Evolutionary conservation across 352 stramenopile species (phyloP), one percentile per base, ranked within the genome.

Genomic region (Pythium graminicola): DNA sequence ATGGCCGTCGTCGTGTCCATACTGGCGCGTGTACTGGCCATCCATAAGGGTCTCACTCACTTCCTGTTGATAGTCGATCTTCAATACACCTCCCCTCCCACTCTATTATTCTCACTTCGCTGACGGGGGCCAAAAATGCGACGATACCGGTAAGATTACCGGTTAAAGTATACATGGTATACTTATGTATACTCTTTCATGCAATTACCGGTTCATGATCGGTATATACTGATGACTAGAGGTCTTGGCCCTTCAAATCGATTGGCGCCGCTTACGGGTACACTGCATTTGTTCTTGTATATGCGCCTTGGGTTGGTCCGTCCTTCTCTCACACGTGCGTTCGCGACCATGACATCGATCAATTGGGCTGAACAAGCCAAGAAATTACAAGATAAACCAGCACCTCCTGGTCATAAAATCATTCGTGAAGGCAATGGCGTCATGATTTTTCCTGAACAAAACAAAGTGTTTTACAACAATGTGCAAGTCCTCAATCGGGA

Each of bases 401-500:
- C 73, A 22, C 77, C 79, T 0, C 46, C 52, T 1, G 83, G 81
- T 44, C 77, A 91, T 67, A 89, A 95, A 59, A 89, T 93, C 68
- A 95, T 95, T 55, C 83, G 81, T 44, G 84, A 95, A 60, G 89
- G 89, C 53, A 78, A 89, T 59, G 86, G 83, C 53, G 90, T 94
- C 45, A 95, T 97, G 71, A 81, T 95, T 63, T 96, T 95, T 62
- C 80, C 81, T 5, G 77, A 89, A 62, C 72, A 87, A 54, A 95
- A 93, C 66, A 85, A 93, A 56, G 88, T 96, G 22, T 97, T 97
- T 57, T 96, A 96, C 72, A 97, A 96, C 70, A 89, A 91, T 55
- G 87, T 95, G 40, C 85, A 95, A 73, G 95, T 99, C 45, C 93
- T 99, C 54, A 99, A 99, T 78, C 93, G 97, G 43, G 97, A 99